Percentiles rank a stretch among this genome's conserved stretches.
phyloP scores from a whole-genome alignment of 768 basidiomycete species.

The Boletus vinaceobasis region DNA sequence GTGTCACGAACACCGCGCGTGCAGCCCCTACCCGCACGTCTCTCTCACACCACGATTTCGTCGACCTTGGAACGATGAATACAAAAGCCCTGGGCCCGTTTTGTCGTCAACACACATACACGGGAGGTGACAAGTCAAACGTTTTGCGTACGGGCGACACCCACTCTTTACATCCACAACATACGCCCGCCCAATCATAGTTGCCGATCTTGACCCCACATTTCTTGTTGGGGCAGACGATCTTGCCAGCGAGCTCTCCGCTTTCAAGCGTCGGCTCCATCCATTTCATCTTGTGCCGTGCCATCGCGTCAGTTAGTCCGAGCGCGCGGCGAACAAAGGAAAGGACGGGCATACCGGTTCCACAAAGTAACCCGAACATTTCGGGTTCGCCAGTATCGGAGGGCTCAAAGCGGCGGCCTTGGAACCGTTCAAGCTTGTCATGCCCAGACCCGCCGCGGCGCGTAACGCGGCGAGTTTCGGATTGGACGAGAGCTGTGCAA shows the following conservation, averaged over 20 bases:
- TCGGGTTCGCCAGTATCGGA: slow-evolving; percentile 71
- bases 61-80: slow-evolving; percentile 69
- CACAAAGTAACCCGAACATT: slow-evolving; percentile 95
- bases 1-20: background rate
- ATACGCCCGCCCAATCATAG: slow-evolving; percentile 94
- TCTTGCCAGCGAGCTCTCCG: slow-evolving; percentile 85
- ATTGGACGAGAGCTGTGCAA: slow-evolving; percentile 42
- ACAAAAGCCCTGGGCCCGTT: slow-evolving; percentile 46
- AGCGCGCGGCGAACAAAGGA: background rate
- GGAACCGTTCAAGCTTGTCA: slow-evolving; percentile 25
- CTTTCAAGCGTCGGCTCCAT: slow-evolving; percentile 79
- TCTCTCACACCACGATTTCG: slow-evolving; percentile 42
- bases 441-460: slow-evolving; percentile 18
- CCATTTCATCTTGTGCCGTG: slow-evolving; percentile 79
- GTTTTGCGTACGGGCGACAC: slow-evolving; percentile 65
- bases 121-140: background rate
- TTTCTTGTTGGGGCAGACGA: slow-evolving; percentile 87
- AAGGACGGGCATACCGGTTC: slow-evolving; percentile 61
- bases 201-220: slow-evolving; percentile 91
- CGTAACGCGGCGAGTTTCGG: slow-evolving; percentile 52
- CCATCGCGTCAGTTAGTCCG: background rate
- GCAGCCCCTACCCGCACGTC: background rate
- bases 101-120: background rate
- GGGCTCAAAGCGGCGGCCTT: slow-evolving; percentile 37
- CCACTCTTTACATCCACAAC: slow-evolving; percentile 91